Evolutionary conservation across 1,284 basidiomycete genomes (phyloP), one percentile per base, ranked within the genome.

Genomic region (Sutorius eximius): DNA sequence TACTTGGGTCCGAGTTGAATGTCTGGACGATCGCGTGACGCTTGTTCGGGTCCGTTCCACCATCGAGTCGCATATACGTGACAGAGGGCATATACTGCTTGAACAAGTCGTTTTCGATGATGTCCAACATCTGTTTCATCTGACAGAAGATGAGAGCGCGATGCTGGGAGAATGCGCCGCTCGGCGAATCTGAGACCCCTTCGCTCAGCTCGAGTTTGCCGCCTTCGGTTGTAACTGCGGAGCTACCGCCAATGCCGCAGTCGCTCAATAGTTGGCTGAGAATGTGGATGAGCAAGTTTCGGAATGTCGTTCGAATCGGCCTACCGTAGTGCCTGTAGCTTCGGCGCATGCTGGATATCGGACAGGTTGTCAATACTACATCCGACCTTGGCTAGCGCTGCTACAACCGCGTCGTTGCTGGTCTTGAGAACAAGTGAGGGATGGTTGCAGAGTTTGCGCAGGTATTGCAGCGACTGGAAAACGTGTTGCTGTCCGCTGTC

Each of bases 101-200:
- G 82, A 99, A 98, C 2, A 99, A 78, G 67, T 98, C 93, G 13
- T 80, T 86, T 75, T 99, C 95, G 67, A 99, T 97, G 68, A 99
- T 91, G 71, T 99, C 93, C 43, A 99, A 82, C 97, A 99, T 99
- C 69, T 95, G 92, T 70, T 97, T 97, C 83, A 98, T 92, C 75
- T 99, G 97, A 70, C 96, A 99, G 76, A 99, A 99, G 69, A 99
- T 96, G 61, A 99, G 83, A 45, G 98, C 95, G 34, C 97, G 93
- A 70, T 99, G 97, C 66, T 97, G 95, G 16, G 94, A 92, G 65
- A 95, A 90, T 33, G 81, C 76, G 11, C 81, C 81, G 32, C 75
- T 75, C 0, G 80, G 71, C 3, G 86, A 51, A 41, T 70, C 82
- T 20, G 82, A 71, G 42, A 83, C 76, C 0, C 79, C 74, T 57